Conservation (phyloP, 2,329 filamentous ascomycete species). For the Epichloe glyceriae region DNA sequence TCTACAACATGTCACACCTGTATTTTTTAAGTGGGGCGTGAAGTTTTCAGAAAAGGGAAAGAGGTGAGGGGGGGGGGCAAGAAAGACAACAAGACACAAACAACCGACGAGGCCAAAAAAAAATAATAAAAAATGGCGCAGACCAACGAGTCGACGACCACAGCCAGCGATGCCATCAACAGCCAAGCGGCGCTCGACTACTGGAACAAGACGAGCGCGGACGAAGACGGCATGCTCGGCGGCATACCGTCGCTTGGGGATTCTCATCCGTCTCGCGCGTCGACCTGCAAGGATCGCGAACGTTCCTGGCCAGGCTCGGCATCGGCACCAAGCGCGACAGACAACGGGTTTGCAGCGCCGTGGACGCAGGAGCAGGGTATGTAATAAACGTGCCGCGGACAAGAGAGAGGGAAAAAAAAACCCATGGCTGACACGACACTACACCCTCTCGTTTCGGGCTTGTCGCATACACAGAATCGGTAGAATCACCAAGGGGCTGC, state of each 20-base stretch:
- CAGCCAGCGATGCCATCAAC: neutral
- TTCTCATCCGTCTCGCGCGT: constrained; percentile 38
- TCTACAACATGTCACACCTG: too few relatives aligned
- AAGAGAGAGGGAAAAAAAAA: too few relatives aligned
- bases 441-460: neutral
- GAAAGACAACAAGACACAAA: too few relatives aligned
- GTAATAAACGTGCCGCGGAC: too few relatives aligned
- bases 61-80: too few relatives aligned
- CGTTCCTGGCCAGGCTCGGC: constrained; percentile 55
- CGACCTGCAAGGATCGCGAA: constrained; percentile 56
- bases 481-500: constrained; percentile 63
- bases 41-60: too few relatives aligned
- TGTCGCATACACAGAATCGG: constrained; percentile 48
- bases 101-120: neutral
- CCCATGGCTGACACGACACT: neutral
- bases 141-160: neutral
- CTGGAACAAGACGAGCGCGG: constrained; percentile 32
- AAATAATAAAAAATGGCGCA: neutral
- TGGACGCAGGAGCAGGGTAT: constrained; percentile 29
- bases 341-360: constrained; percentile 14
- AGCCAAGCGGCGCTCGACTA: constrained; percentile 17
- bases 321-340: constrained; percentile 23
- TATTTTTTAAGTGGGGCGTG: too few relatives aligned
- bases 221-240: constrained; percentile 65
- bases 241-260: constrained; percentile 33